These are phyloP conservation scores for Petunia axillaris DNA, from an alignment of 257 asterid species.

Conservation along the genomic window DNA sequence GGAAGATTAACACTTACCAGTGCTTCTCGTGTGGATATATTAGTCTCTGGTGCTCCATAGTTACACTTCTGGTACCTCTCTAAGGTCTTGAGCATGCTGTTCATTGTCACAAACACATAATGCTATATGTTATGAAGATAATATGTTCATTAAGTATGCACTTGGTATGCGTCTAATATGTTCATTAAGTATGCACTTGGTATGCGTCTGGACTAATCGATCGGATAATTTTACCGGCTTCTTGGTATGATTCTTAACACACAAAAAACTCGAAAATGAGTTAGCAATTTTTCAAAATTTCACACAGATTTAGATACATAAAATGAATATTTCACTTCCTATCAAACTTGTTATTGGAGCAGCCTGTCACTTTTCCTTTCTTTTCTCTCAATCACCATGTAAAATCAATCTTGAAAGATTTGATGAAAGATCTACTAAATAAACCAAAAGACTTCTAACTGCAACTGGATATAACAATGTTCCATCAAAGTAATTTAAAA, in stretches of 20 bases:
- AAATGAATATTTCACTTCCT: neutral
- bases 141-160: neutral
- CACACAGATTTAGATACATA: neutral
- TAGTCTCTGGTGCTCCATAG: constrained; percentile 96
- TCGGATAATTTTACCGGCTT: too few species aligned
- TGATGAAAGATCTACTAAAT: constrained; percentile 18
- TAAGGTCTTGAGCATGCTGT: constrained; percentile 94
- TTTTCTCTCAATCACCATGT: neutral
- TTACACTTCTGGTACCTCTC: constrained; percentile 98
- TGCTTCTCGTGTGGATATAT: constrained; percentile 87
- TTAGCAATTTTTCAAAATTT: neutral
- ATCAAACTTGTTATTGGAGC: neutral
- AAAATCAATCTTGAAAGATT: neutral
- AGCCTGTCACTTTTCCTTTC: constrained; percentile 11
- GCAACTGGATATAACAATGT: constrained; percentile 45
- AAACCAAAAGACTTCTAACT: constrained; percentile 21
- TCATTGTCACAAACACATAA: constrained; percentile 31
- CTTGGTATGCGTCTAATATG: neutral
- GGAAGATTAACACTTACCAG: constrained; percentile 56
- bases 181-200: neutral
- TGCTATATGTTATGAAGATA: too few species aligned
- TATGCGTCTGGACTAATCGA: too few species aligned
- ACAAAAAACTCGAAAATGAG: neutral
- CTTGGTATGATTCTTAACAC: neutral
- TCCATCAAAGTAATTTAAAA: neutral